Evolutionary conservation across 2,329 filamentous ascomycete species (phyloP).

Genomic region (Dactylellina drechsleri): DNA sequence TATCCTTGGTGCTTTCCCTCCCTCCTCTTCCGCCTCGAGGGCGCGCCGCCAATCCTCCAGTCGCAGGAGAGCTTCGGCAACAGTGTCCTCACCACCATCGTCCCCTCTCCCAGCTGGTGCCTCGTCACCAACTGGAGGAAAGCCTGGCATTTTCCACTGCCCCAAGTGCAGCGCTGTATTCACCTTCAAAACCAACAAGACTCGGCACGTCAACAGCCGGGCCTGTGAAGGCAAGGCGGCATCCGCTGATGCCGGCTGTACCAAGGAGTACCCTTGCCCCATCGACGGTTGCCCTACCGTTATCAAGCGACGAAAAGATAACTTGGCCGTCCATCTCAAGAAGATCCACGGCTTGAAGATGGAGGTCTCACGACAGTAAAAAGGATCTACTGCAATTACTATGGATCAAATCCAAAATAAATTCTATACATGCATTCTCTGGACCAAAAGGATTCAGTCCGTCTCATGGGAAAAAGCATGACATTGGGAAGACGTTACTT

Average conservation of each 20-base stretch:
- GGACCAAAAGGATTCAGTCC: no score
- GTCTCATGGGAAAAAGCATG: neutral
- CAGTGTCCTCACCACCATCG: slow-evolving; percentile 31
- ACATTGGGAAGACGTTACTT: neutral
- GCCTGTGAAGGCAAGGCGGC: slow-evolving; percentile 38
- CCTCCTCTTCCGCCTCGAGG: slow-evolving; percentile 14
- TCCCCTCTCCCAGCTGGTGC: slow-evolving; percentile 37
- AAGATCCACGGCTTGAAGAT: slow-evolving; percentile 51
- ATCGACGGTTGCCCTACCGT: slow-evolving; percentile 50
- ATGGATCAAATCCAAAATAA: no score
- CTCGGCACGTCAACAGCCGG: slow-evolving; percentile 48
- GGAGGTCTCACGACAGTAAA: slow-evolving; percentile 42
- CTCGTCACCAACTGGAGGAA: slow-evolving; percentile 50
- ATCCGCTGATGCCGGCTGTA: slow-evolving; percentile 26
- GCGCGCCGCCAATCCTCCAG: slow-evolving; percentile 29
- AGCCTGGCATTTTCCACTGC: slow-evolving; percentile 46
- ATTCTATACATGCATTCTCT: no score
- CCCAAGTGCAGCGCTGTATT: slow-evolving; percentile 46
- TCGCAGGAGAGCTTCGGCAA: slow-evolving; percentile 16
- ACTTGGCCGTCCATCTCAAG: slow-evolving; percentile 48
- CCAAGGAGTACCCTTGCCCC: slow-evolving; percentile 51
- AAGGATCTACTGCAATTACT: neutral
- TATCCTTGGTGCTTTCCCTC: slow-evolving; percentile 21
- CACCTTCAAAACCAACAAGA: slow-evolving; percentile 53
- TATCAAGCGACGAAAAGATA: slow-evolving; percentile 52